These are phyloP conservation scores for Stemphylium vesicarium DNA, from an alignment of 2,329 filamentous ascomycete genomes.

Conservation along the genomic window DNA sequence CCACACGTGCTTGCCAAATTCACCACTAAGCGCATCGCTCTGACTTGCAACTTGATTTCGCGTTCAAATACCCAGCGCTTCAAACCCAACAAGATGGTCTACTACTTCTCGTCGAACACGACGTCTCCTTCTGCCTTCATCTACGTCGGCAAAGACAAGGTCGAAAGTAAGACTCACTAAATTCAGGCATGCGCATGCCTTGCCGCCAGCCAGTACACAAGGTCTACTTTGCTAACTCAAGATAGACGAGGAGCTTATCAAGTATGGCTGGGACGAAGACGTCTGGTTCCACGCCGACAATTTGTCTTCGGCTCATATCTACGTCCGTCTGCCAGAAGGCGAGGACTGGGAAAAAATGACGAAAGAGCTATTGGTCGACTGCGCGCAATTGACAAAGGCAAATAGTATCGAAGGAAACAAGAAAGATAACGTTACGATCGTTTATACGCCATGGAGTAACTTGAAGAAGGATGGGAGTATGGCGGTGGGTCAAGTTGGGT, in stretches of 20 bases:
- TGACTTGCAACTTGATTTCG: neutral
- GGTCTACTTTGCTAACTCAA: neutral
- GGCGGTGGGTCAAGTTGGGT: slow-evolving; percentile 92
- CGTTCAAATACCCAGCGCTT: neutral
- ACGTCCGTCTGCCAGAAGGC: slow-evolving; percentile 80
- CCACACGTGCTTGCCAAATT: slow-evolving; percentile 39
- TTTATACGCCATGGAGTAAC: slow-evolving; percentile 98
- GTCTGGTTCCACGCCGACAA: slow-evolving; percentile 99
- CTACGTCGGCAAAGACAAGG: slow-evolving; percentile 98
- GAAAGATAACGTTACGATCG: slow-evolving; percentile 94
- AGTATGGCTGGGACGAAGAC: slow-evolving; percentile 92
- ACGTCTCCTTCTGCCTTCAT: slow-evolving; percentile 84
- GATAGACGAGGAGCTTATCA: slow-evolving; percentile 95
- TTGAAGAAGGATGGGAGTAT: slow-evolving; percentile 94
- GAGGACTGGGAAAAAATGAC: slow-evolving; percentile 86
- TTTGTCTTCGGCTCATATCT: slow-evolving; percentile 94
- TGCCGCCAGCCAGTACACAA: neutral
- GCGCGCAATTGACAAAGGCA: slow-evolving; percentile 96
- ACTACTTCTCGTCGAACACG: slow-evolving; percentile 88
- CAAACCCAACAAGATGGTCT: slow-evolving; percentile 71
- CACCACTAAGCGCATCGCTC: slow-evolving; percentile 19
- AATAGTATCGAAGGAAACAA: slow-evolving; percentile 99
- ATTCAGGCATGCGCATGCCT: neutral
- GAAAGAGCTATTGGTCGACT: slow-evolving; percentile 76
- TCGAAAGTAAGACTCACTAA: slow-evolving; percentile 75